A percentile compares a stretch with the other conserved stretches of the same genome.
Evolutionary conservation across 306 rosid genomes (phyloP).

Genomic region (Lupinus albus): DNA sequence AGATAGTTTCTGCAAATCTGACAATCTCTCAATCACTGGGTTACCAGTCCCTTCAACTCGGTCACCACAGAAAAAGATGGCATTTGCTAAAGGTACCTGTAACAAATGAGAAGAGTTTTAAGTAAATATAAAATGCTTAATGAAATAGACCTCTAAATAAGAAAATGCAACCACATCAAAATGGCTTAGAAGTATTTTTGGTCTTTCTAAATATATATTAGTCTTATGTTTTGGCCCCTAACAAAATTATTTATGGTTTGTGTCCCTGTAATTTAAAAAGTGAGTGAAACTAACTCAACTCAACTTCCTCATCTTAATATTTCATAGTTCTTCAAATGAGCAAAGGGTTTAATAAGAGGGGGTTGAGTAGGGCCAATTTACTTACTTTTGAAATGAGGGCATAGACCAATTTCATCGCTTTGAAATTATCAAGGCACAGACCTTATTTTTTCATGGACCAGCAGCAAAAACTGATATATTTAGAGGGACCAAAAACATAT

Average conservation of each 20-base stretch:
- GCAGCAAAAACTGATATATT: neutral
- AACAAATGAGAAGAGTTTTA: conserved; percentile 11
- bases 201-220: neutral
- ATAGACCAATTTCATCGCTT: neutral
- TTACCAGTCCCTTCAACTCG: conserved; percentile 73
- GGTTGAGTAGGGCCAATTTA: neutral
- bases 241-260: neutral
- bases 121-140: conserved; percentile 17
- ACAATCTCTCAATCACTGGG: conserved; percentile 73
- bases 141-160: conserved; percentile 13
- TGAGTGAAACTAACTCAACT: neutral
- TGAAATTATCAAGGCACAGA: neutral
- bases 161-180: conserved; percentile 7
- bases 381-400: neutral
- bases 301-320: neutral
- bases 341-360: neutral
- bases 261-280: neutral
- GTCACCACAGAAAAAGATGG: conserved; percentile 76
- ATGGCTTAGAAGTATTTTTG: neutral
- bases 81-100: conserved; percentile 73
- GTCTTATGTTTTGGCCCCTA: neutral
- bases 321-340: neutral
- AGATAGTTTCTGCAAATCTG: conserved; percentile 68
- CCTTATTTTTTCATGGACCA: neutral
- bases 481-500: neutral